Evolutionary conservation across 1,139 yeast genomes (phyloP).

Genomic region (Torulaspora globosa): DNA sequence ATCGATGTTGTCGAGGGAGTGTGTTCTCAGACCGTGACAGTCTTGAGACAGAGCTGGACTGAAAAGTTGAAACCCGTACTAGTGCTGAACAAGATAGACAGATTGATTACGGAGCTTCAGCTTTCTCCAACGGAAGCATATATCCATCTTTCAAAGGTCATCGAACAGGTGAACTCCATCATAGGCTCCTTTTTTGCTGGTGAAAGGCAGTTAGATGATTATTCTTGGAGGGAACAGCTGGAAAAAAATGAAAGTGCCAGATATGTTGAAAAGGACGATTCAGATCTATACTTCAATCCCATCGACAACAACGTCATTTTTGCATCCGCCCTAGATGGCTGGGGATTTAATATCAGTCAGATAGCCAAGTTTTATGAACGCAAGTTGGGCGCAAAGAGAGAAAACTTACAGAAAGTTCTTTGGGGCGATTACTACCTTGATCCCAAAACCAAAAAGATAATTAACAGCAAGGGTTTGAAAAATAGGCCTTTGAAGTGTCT

Average conservation of each 20-base stretch:
- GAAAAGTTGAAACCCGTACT: constrained; percentile 84
- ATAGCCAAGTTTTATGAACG: constrained; percentile 83
- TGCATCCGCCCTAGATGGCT: constrained; percentile 93
- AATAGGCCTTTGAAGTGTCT: constrained; percentile 62
- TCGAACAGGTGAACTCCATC: constrained; percentile 93
- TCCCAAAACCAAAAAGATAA: constrained; percentile 80
- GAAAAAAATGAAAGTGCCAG: constrained; percentile 51
- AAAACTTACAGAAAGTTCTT: constrained; percentile 74
- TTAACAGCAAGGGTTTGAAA: constrained; percentile 53
- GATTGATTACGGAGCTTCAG: constrained; percentile 77
- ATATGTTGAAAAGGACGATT: constrained; percentile 72
- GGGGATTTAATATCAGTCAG: constrained; percentile 93
- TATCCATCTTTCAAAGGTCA: constrained; percentile 65
- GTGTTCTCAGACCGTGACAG: constrained; percentile 93
- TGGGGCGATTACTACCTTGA: constrained; percentile 96
- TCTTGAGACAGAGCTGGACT: constrained; percentile 91
- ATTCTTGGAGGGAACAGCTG: constrained; percentile 68
- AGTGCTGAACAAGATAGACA: constrained; percentile 90
- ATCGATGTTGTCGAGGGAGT: constrained; percentile 99
- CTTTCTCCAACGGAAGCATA: constrained; percentile 84
- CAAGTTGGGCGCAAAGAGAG: constrained; percentile 79
- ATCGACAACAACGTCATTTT: constrained; percentile 87
- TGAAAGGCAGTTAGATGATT: constrained; percentile 87
- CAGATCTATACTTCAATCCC: constrained; percentile 84
- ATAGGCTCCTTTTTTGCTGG: constrained; percentile 92